Conservation (phyloP, 2,329 filamentous ascomycete species). For the Cladophialophora psammophila region DNA sequence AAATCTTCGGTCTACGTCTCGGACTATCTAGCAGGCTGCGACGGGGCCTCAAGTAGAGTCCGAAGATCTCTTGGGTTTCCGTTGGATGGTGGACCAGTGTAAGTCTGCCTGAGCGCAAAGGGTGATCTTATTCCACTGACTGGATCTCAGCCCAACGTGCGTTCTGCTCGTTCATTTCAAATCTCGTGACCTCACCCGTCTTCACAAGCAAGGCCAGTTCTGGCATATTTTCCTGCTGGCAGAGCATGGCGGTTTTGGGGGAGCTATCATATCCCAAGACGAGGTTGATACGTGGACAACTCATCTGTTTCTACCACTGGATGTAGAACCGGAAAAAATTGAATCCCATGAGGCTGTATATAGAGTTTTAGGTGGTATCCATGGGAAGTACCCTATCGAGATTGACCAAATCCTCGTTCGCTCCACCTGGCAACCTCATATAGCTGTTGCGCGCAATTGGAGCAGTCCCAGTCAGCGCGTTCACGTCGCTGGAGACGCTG, state of each 20-base stretch:
- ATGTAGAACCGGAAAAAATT: slow-evolving; percentile 32
- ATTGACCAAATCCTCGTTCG: slow-evolving; percentile 47
- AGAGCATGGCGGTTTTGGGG: slow-evolving; percentile 27
- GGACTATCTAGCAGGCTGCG: slow-evolving; percentile 43
- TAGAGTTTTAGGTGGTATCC: slow-evolving; percentile 39
- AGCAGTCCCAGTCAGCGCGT: slow-evolving; percentile 30
- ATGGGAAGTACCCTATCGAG: slow-evolving; percentile 39
- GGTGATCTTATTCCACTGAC: not conserved
- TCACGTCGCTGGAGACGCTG: slow-evolving; percentile 63
- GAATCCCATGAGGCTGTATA: slow-evolving; percentile 42
- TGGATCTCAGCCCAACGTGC: slow-evolving; percentile 32
- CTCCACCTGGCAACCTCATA: slow-evolving; percentile 44
- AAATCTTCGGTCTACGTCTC: slow-evolving; percentile 34
- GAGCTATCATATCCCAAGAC: slow-evolving; percentile 45
- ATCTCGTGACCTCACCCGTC: slow-evolving; percentile 42
- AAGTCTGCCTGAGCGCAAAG: slow-evolving; percentile 29
- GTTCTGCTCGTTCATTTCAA: slow-evolving; percentile 46
- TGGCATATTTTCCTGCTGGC: slow-evolving; percentile 46
- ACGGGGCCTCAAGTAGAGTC: slow-evolving; percentile 43
- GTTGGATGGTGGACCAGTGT: slow-evolving; percentile 43
- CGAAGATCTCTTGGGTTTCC: slow-evolving; percentile 39
- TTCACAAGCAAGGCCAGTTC: slow-evolving; percentile 42
- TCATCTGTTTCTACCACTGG: slow-evolving; percentile 41
- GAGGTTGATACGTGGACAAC: slow-evolving; percentile 47
- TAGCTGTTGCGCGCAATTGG: slow-evolving; percentile 43